Conservation (phyloP, 2,329 filamentous ascomycete genomes). For the Beauveria sp. region DNA sequence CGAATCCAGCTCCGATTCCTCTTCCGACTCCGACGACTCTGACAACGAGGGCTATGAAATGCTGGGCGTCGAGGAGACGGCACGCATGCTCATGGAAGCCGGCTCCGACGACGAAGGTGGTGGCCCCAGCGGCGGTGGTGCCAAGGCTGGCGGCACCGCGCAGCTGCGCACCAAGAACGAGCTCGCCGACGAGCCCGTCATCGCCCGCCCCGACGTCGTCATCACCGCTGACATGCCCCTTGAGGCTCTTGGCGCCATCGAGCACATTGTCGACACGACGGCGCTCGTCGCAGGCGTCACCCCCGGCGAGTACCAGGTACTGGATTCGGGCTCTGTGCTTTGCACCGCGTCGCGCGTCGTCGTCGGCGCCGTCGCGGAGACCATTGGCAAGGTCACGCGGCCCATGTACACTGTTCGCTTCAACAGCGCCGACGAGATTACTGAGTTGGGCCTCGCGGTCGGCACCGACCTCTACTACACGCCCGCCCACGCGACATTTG, state of each 20-base stretch:
- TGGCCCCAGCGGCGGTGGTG: constrained; percentile 35
- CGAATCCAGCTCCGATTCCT: constrained; percentile 64
- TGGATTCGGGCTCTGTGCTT: constrained; percentile 77
- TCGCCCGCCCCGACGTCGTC: constrained; percentile 69
- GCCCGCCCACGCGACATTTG: constrained; percentile 67
- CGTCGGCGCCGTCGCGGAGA: constrained; percentile 76
- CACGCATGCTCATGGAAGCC: constrained; percentile 75
- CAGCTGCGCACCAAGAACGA: constrained; percentile 80
- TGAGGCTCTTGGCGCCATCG: constrained; percentile 64
- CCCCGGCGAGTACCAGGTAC: constrained; percentile 74
- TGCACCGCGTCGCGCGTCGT: constrained; percentile 69
- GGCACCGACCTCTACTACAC: constrained; percentile 75
- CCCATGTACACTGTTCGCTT: constrained; percentile 83
- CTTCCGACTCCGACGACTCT: constrained; percentile 48
- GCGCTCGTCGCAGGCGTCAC: constrained; percentile 71
- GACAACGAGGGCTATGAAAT: constrained; percentile 60
- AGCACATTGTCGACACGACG: constrained; percentile 71
- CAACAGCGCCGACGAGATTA: constrained; percentile 58
- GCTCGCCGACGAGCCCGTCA: constrained; percentile 50
- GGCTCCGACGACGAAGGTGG: constrained; percentile 72
- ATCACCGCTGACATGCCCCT: constrained; percentile 73
- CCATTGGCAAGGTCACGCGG: constrained; percentile 75
- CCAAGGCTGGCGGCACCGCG: constrained; percentile 29
- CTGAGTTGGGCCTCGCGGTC: constrained; percentile 56
- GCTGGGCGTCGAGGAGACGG: constrained; percentile 74